A percentile compares a stretch with the other conserved stretches of the same genome.
Evolutionary conservation across 164 flowering plant species (phyloP).

Genomic region (Warburgia ugandensis): DNA sequence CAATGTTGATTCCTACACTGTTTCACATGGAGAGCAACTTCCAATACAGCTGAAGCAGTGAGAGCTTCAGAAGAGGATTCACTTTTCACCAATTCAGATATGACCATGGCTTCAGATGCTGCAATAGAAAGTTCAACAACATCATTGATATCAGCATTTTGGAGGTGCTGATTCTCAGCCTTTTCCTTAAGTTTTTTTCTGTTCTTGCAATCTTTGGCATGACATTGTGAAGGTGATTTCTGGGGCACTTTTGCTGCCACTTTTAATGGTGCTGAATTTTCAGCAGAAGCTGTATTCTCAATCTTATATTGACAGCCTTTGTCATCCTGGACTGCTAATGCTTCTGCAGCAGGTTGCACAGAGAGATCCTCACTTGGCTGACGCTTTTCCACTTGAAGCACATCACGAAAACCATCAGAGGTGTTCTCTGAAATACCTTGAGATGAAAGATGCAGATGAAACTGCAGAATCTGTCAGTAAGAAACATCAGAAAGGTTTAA

Average conservation of each 20-base stretch:
- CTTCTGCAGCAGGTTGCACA: conserved; percentile 12
- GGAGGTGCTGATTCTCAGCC: conserved; percentile 2
- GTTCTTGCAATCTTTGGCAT: conserved; percentile 8
- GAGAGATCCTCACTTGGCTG: conserved; percentile 4
- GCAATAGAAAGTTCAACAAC: conserved; percentile 69
- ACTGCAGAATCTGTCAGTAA: conserved; percentile 35
- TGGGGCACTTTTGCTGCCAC: conserved; percentile 7
- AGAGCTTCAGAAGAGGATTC: conserved; percentile 21
- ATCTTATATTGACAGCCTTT: conserved; percentile 4
- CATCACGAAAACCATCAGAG: conserved; percentile 12
- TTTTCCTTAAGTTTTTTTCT: conserved; percentile 15
- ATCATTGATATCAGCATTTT: conserved; percentile 29
- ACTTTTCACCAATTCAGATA: conserved; percentile 46
- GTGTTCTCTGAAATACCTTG: conserved; percentile 24
- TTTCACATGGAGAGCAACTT: conserved; percentile 65
- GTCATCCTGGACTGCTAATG: conserved; percentile 8
- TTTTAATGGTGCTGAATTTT: conserved; percentile 3
- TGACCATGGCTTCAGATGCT: conserved; percentile 82
- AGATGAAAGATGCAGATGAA: conserved; percentile 53
- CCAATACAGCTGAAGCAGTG: conserved; percentile 41
- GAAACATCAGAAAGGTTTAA: neutral
- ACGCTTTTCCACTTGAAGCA: conserved; percentile 15
- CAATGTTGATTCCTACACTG: conserved; percentile 36
- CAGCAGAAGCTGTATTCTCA: conserved; percentile 1
- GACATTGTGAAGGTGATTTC: conserved; percentile 4